Conservation (phyloP, 2,329 filamentous ascomycete species). For the Trichoderma semiorbis region DNA sequence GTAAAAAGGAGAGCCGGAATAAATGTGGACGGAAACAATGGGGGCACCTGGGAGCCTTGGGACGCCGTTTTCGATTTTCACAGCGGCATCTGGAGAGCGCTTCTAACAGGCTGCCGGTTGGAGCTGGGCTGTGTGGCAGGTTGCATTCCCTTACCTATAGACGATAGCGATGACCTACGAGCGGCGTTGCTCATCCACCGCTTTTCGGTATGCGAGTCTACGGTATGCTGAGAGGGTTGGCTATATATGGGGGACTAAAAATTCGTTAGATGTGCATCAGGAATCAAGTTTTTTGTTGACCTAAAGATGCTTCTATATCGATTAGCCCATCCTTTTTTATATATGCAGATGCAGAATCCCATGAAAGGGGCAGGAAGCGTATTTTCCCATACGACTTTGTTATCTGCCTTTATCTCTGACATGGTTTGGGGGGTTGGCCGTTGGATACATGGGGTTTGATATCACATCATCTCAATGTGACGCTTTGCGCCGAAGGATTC, state of each 20-base stretch:
- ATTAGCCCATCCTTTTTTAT: neutral
- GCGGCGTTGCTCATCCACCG: slow-evolving; percentile 5
- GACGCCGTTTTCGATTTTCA: neutral
- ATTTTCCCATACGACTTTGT: neutral
- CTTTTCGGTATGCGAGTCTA: neutral
- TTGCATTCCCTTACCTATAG: slow-evolving; percentile 15
- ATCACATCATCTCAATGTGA: neutral
- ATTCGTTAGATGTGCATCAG: slow-evolving; percentile 8
- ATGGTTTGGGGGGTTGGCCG: neutral
- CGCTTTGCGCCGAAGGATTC: neutral
- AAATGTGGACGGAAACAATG: slow-evolving; percentile 1
- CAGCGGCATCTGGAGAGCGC: neutral
- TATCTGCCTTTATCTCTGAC: neutral
- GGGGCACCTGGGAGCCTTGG: neutral
- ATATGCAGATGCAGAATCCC: neutral
- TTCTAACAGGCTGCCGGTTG: slow-evolving; percentile 1
- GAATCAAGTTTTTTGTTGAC: slow-evolving; percentile 3
- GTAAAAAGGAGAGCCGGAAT: slow-evolving; percentile 13
- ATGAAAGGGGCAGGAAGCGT: neutral
- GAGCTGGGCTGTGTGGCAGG: neutral
- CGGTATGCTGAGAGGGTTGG: slow-evolving; percentile 9
- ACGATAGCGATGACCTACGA: neutral
- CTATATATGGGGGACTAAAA: slow-evolving; percentile 8
- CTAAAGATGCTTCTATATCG: neutral
- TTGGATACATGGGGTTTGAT: neutral